A percentile compares a stretch with the other conserved stretches of the same genome.
These are phyloP conservation scores for Purshia tridentata DNA, from an alignment of 306 rosid species.

Conservation along the genomic window DNA sequence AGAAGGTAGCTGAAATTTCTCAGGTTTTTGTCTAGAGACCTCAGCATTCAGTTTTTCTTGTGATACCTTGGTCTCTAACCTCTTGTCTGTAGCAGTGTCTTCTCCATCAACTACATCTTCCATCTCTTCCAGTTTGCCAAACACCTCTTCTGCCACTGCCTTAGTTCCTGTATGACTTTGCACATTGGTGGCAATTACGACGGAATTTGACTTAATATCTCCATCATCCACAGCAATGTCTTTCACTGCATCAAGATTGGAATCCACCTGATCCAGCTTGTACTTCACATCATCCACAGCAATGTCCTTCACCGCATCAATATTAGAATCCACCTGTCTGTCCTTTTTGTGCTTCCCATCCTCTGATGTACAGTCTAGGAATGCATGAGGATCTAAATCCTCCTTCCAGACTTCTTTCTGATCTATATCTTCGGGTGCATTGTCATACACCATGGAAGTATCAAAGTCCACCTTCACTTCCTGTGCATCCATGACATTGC, in stretches of 20 bases:
- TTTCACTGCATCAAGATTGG: constrained; percentile 63
- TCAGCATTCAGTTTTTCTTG: constrained; percentile 45
- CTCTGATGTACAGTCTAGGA: constrained; percentile 69
- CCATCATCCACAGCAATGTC: constrained; percentile 89
- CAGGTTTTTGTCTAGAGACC: constrained; percentile 49
- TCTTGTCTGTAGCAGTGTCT: constrained; percentile 39
- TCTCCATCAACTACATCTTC: constrained; percentile 52
- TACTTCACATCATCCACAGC: constrained; percentile 79
- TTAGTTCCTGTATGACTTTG: constrained; percentile 43
- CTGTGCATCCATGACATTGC: constrained; percentile 66
- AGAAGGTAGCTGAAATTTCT: constrained; percentile 48
- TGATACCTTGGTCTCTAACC: constrained; percentile 46
- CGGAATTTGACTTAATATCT: constrained; percentile 49
- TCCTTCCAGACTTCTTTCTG: constrained; percentile 65
- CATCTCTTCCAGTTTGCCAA: constrained; percentile 35
- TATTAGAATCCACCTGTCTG: constrained; percentile 42
- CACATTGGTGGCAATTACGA: constrained; percentile 37
- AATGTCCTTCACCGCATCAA: constrained; percentile 79
- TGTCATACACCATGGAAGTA: constrained; percentile 41
- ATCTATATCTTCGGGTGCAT: constrained; percentile 35
- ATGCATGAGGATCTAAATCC: constrained; percentile 62
- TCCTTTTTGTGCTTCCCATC: constrained; percentile 59
- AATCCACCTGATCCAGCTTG: constrained; percentile 53
- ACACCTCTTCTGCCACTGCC: constrained; percentile 52
- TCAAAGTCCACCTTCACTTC: constrained; percentile 58